phyloP scores from a whole-genome alignment of 2,329 filamentous ascomycete species.

The Cytospora leucostoma region DNA sequence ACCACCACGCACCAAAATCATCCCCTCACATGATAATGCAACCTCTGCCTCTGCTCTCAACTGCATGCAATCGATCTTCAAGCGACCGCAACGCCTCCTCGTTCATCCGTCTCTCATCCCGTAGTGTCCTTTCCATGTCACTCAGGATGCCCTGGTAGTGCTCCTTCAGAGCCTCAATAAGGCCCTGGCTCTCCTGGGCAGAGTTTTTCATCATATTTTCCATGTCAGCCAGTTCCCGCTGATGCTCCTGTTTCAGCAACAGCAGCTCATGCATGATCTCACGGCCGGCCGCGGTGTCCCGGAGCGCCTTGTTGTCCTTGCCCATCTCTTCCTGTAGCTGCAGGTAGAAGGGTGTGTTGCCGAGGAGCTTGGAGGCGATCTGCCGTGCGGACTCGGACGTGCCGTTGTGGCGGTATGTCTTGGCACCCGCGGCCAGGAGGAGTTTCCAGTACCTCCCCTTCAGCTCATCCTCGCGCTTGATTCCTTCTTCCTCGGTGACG shows the following conservation, averaged over 20 bases:
- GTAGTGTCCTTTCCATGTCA: constrained; percentile 33
- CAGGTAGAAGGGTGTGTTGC: constrained; percentile 68
- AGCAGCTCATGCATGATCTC: constrained; percentile 60
- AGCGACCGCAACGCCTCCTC: constrained; percentile 32
- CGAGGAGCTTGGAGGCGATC: constrained; percentile 36
- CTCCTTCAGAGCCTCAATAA: constrained; percentile 33
- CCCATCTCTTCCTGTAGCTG: constrained; percentile 68
- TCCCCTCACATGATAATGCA: constrained; percentile 34
- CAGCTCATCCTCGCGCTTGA: constrained; percentile 36
- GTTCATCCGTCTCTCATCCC: constrained; percentile 35
- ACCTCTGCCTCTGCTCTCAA: constrained; percentile 30
- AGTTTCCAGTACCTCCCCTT: constrained; percentile 43
- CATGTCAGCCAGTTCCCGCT: constrained; percentile 60
- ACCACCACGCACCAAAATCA: too few species aligned
- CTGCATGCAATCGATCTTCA: constrained; percentile 30
- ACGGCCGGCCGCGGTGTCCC: constrained; percentile 46
- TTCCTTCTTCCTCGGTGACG: constrained; percentile 34
- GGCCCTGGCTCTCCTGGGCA: constrained; percentile 33
- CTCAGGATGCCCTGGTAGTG: constrained; percentile 33
- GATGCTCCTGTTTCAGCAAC: constrained; percentile 55
- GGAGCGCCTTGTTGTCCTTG: constrained; percentile 57
- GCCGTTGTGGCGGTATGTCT: constrained; percentile 32
- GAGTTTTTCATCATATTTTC: constrained; percentile 45
- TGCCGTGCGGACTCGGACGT: constrained; percentile 31
- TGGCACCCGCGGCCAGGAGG: constrained; percentile 37